phyloP scores from a whole-genome alignment of 495 filamentous ascomycete genomes.

The Cercophora newfieldiana region DNA sequence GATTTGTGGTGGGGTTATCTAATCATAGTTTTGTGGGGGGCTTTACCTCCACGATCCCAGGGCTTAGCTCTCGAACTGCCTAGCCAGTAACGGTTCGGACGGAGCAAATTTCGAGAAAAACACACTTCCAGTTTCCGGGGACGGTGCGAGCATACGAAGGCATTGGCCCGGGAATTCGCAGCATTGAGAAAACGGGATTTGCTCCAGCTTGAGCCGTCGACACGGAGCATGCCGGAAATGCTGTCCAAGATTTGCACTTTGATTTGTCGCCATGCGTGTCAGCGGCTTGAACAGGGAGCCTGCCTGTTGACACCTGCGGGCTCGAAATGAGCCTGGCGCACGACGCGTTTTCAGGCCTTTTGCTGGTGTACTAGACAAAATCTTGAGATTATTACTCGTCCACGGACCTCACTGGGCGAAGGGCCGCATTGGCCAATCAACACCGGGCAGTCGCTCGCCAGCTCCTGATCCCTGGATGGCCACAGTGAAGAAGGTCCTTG shows the following conservation, averaged over 20 bases:
- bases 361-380: constrained; percentile 10
- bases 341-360: constrained; percentile 6
- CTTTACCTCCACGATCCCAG: not conserved
- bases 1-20: not conserved
- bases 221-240: not conserved
- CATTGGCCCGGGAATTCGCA: not conserved
- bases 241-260: not conserved
- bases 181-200: too few relatives aligned
- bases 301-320: not conserved
- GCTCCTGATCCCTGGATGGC: too few relatives aligned
- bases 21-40: not conserved
- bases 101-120: not conserved
- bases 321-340: constrained; percentile 6
- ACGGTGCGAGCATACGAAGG: not conserved
- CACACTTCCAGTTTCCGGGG: not conserved
- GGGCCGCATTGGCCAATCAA: constrained; percentile 9
- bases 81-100: not conserved
- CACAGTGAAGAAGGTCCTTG: not conserved
- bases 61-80: not conserved
- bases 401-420: not conserved
- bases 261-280: not conserved
- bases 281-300: constrained; percentile 5
- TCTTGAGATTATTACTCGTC: not conserved
- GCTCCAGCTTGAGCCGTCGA: too few relatives aligned
- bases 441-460: not conserved